phyloP scores from a whole-genome alignment of 1,139 yeast species.

The Saccharomyces hybrid region DNA sequence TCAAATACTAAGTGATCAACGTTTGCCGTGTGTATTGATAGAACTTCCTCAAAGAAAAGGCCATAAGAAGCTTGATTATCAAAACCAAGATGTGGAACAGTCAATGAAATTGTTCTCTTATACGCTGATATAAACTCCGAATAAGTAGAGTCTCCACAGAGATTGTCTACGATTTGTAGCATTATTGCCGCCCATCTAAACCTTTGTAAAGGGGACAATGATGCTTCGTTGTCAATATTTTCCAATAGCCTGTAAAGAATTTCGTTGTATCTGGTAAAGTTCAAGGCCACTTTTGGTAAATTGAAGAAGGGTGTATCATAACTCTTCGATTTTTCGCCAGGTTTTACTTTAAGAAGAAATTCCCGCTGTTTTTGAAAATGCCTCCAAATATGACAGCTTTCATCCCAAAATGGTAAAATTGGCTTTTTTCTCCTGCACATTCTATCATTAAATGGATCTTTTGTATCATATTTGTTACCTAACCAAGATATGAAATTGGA shows the following conservation, averaged over 20 bases:
- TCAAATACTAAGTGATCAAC: background rate
- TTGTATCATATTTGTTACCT: conserved; percentile 25
- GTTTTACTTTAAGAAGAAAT: conserved; percentile 1
- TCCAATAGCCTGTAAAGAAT: conserved; percentile 4
- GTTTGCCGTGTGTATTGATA: background rate
- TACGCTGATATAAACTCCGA: background rate
- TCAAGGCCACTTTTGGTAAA: background rate
- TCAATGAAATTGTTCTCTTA: background rate
- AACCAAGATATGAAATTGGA: conserved; percentile 42
- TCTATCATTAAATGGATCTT: background rate
- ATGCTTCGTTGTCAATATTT: background rate
- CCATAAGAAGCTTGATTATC: background rate
- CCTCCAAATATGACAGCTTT: conserved; percentile 1
- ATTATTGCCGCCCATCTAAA: background rate
- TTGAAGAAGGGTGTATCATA: background rate
- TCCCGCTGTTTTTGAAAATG: background rate
- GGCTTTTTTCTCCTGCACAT: background rate
- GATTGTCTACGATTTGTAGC: background rate
- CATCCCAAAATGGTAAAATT: background rate
- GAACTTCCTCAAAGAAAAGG: background rate
- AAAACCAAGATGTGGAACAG: background rate
- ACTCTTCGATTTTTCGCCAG: background rate
- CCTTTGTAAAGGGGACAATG: background rate
- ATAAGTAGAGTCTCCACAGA: conserved; percentile 3
- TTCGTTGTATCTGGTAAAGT: background rate